phyloP scores from a whole-genome alignment of 73 alveolate genomes.

The Strombidium stylifer region DNA sequence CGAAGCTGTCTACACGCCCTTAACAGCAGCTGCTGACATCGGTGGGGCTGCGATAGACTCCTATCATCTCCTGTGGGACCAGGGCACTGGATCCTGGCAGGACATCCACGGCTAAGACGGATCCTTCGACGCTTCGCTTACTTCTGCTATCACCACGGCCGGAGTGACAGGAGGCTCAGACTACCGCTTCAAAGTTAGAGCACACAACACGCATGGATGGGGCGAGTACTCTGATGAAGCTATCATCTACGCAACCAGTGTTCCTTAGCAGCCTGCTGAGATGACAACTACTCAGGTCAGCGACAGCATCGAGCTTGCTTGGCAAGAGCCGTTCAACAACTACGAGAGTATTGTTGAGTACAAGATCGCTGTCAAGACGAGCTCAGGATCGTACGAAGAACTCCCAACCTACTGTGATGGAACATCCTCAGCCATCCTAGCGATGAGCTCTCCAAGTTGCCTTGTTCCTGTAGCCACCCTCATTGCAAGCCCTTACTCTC shows the following conservation, averaged over 20 bases:
- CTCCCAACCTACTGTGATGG: conserved; percentile 20
- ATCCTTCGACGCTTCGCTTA: neutral
- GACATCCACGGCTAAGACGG: too few species aligned
- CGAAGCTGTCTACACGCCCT: neutral
- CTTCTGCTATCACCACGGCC: neutral
- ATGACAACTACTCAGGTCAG: conserved; percentile 4
- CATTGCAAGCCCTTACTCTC: conserved; percentile 8
- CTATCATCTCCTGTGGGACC: conserved; percentile 29
- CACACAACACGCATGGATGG: conserved; percentile 43
- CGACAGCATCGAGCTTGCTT: conserved; percentile 6
- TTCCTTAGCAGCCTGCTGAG: conserved; percentile 25
- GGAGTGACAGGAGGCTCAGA: conserved; percentile 32
- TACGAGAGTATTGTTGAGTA: conserved; percentile 11
- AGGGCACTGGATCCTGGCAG: conserved; percentile 26
- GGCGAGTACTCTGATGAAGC: conserved; percentile 24
- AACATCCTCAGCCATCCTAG: neutral
- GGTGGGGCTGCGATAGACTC: conserved; percentile 48
- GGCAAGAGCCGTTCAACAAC: conserved; percentile 17
- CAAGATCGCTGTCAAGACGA: conserved; percentile 2
- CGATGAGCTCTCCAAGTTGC: conserved; percentile 31
- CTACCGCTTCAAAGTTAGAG: conserved; percentile 45
- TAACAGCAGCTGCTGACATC: neutral
- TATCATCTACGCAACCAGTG: conserved; percentile 32
- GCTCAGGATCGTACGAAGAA: conserved; percentile 24
- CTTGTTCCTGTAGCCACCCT: conserved; percentile 29